phyloP scores from a whole-genome alignment of 2,329 filamentous ascomycete species.

The Phialemoniopsis sp. region DNA sequence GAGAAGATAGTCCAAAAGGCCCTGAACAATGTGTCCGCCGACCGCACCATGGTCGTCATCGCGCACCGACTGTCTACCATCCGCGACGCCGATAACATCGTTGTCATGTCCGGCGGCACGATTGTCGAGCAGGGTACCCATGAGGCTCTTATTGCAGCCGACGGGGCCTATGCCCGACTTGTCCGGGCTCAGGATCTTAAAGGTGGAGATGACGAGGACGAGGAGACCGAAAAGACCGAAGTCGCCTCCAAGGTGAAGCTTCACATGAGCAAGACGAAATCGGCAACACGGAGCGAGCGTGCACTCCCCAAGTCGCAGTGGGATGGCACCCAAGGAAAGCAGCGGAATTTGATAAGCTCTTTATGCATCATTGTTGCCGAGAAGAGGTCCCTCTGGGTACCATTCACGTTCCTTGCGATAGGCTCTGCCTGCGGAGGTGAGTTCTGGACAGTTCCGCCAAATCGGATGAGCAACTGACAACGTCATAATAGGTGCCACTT shows the following conservation, averaged over 20 bases:
- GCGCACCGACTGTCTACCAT: conserved; percentile 58
- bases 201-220: conserved; percentile 1
- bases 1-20: conserved; percentile 51
- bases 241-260: not conserved
- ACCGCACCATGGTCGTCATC: conserved; percentile 61
- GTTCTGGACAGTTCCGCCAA: too few relatives aligned
- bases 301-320: too few relatives aligned
- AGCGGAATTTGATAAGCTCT: too few relatives aligned
- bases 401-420: too few relatives aligned
- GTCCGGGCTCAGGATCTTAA: conserved; percentile 37
- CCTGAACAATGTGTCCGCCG: conserved; percentile 36
- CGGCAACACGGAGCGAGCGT: too few relatives aligned
- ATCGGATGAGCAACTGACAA: not conserved
- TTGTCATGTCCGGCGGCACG: conserved; percentile 57
- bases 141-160: conserved; percentile 44
- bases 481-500: conserved; percentile 24
- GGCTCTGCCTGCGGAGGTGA: too few relatives aligned
- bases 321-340: too few relatives aligned
- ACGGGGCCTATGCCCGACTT: conserved; percentile 45
- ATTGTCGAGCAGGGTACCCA: conserved; percentile 61
- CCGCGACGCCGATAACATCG: conserved; percentile 59
- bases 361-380: too few relatives aligned
- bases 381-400: too few relatives aligned
- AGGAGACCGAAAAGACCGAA: conserved; percentile 11
- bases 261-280: too few relatives aligned